Base-by-base conservation (phyloP, 306 rosid species). In the Quercus variabilis region DNA sequence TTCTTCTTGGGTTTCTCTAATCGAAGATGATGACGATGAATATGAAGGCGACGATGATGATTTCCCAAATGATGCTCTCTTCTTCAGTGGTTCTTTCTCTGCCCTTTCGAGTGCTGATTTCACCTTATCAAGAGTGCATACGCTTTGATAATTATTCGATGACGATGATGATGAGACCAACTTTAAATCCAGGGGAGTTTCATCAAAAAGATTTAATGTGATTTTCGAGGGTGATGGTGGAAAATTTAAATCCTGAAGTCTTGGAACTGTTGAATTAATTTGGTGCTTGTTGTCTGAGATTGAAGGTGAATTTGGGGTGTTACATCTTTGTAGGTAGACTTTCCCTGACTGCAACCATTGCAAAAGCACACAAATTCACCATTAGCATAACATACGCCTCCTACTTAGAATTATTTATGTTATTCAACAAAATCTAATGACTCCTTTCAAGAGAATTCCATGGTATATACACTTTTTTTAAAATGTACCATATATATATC, bases 81-180 rank as follows among this genome's bases (percentile, higher is more conserved):
- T 90, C 75, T 86, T 92, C 0, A 82, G 43, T 0, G 97, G 97
- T 62, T 92, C 98, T 26, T 89, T 95, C 82, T 93, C 98, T n/a
- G 98, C 99, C 78, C 99, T 89, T 68, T 91, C 97, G 0, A 96
- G 88, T 23, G 99, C 99, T 3, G 89, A 90, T 74, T 96, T 96
- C 80, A 96, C 99, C 79, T 93, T 96, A 82, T 96, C 99, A 25
- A 96, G 90, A 28, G 99, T 93, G 79, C 99, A 96, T 1, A 96
- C 96, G 57, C 98, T 91, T 33, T 91, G 92, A 68, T 93, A 91
- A 71, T 80, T 93, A 81, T 76, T 86, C 20, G 96, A 78, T 21
- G 92, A 78, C 4, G 82, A 68, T 0, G 88, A 57, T 0, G 96
- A 82, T 9, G 94, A 88, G 2, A 89, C 85, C 6, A 96, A 52